phyloP scores from a whole-genome alignment of 1,139 yeast species.

The Wickerhamiella infanticola region DNA sequence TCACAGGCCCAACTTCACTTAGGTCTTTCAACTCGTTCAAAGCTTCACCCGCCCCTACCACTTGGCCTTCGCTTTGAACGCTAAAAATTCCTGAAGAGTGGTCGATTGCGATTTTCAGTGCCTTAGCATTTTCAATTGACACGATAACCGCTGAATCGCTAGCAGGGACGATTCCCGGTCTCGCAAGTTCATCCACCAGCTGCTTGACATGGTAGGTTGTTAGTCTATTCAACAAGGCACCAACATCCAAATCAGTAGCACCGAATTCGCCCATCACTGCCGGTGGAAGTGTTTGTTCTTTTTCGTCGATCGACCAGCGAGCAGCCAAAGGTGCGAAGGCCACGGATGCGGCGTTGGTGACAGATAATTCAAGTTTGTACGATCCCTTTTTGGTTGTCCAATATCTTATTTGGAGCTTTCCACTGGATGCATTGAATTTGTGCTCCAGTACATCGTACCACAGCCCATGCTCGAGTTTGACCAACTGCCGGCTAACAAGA shows the following conservation, averaged over 20 bases:
- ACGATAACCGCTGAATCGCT: slow-evolving; percentile 3
- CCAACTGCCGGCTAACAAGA: slow-evolving; percentile 49
- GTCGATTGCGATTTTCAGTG: background rate
- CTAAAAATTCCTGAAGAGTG: background rate
- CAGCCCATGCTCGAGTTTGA: slow-evolving; percentile 36
- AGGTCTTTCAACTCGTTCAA: background rate
- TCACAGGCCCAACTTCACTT: background rate
- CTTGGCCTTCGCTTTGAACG: background rate
- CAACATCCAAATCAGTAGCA: slow-evolving; percentile 5
- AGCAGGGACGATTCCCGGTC: slow-evolving; percentile 5
- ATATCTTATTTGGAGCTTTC: slow-evolving; percentile 3
- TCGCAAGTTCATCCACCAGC: background rate
- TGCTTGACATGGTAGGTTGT: slow-evolving; percentile 3
- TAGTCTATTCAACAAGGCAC: slow-evolving; percentile 2
- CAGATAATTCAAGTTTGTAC: slow-evolving; percentile 3
- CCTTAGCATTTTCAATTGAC: slow-evolving; percentile 2
- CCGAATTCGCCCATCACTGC: slow-evolving; percentile 17
- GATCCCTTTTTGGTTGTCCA: slow-evolving; percentile 6
- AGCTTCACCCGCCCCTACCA: background rate
- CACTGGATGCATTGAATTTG: slow-evolving; percentile 25
- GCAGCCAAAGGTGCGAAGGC: slow-evolving; percentile 2
- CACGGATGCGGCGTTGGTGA: background rate
- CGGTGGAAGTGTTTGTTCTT: slow-evolving; percentile 16
- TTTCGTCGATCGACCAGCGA: slow-evolving; percentile 20
- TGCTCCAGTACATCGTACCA: slow-evolving; percentile 61